A percentile compares a stretch with the other conserved stretches of the same genome.
Evolutionary conservation across 345 rosid species (phyloP).

Genomic region (Carallia brachiata): DNA sequence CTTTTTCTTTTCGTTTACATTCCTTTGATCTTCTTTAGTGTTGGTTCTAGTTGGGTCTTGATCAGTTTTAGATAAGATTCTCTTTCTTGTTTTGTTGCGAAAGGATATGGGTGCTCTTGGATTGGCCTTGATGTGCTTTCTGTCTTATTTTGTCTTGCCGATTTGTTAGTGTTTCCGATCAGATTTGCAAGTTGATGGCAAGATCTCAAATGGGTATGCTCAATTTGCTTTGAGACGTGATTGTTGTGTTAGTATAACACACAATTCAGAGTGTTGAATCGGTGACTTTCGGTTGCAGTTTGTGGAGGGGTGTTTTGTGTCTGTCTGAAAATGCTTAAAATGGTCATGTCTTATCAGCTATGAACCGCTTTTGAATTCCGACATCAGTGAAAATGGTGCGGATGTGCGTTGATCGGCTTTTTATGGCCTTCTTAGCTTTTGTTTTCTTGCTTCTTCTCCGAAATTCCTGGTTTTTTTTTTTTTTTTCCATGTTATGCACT

Average conservation of each 20-base stretch:
- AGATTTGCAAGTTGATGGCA: background rate
- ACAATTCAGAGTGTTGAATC: slow-evolving; percentile 1
- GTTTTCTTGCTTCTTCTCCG: too few relatives aligned
- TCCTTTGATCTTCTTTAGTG: background rate
- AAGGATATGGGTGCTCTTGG: too few relatives aligned
- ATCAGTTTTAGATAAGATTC: background rate
- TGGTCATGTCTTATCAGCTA: background rate
- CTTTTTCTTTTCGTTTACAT: background rate
- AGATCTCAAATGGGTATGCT: slow-evolving; percentile 4
- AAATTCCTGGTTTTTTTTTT: too few relatives aligned
- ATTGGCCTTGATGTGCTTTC: too few relatives aligned
- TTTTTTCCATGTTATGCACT: too few relatives aligned
- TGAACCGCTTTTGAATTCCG: too few relatives aligned
- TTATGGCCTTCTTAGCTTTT: too few relatives aligned
- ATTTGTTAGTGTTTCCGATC: too few relatives aligned
- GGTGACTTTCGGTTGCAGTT: background rate
- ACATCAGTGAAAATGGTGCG: too few relatives aligned
- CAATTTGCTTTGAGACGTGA: background rate
- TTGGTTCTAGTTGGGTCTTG: background rate
- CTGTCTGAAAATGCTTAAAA: background rate
- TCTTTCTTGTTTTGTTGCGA: background rate
- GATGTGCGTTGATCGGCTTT: too few relatives aligned
- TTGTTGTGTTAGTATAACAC: too few relatives aligned
- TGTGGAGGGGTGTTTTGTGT: background rate
- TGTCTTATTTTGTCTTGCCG: too few relatives aligned